Percentiles rank a stretch among this genome's conserved stretches.
Evolutionary conservation across 805 yeast species (phyloP).

Genomic region (Lipomyces orientalis): DNA sequence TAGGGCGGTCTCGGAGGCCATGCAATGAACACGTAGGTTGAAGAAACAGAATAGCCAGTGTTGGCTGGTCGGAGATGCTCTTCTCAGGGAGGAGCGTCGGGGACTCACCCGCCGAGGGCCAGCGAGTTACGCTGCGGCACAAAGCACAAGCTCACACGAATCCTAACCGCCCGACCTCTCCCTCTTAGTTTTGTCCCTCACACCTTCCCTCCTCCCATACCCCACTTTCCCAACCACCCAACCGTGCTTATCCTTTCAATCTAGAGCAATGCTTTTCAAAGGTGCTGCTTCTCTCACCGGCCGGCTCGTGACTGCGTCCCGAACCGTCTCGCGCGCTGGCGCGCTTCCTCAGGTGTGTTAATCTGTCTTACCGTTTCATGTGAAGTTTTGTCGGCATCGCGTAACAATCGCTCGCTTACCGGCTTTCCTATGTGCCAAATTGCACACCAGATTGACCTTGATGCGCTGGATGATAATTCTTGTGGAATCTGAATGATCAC

Average conservation of each 20-base stretch:
- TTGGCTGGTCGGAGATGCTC: not conserved
- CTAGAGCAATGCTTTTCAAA: constrained; percentile 24
- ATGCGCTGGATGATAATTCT: not conserved
- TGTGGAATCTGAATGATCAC: not conserved
- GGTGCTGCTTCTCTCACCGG: constrained; percentile 21
- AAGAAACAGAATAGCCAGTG: not conserved
- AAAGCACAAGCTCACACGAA: not conserved
- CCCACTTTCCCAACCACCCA: constrained; percentile 1
- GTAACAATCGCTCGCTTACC: not conserved
- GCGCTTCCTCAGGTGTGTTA: constrained; percentile 33
- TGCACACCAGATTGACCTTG: not conserved
- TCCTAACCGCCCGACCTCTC: not conserved
- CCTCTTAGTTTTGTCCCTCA: not conserved
- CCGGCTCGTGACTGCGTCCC: constrained; percentile 27
- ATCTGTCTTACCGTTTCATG: constrained; percentile 1
- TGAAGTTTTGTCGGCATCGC: not conserved
- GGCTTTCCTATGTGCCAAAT: not conserved
- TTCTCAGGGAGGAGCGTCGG: too few species aligned
- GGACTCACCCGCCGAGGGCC: too few species aligned
- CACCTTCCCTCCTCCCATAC: constrained; percentile 2
- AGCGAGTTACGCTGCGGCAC: too few species aligned
- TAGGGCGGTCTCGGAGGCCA: constrained; percentile 25
- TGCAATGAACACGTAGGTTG: not conserved
- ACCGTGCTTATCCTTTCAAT: not conserved
- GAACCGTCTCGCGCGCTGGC: constrained; percentile 34